Conservation (phyloP, 805 yeast genomes). For the Saturnispora galanensis region DNA sequence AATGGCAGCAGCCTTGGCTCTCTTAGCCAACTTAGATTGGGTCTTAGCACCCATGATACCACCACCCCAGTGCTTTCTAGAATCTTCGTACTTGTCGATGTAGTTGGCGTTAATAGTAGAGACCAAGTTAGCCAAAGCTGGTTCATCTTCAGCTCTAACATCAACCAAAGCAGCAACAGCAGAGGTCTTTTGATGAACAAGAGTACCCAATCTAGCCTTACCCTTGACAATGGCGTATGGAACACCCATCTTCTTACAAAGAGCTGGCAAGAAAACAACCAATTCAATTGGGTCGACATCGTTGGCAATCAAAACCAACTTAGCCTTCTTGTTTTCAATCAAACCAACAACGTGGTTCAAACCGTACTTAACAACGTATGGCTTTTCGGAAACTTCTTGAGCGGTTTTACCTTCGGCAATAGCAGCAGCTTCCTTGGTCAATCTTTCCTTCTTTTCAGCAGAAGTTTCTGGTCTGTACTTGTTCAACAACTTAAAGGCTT, state of each 20-base stretch:
- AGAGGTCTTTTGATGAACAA: constrained; percentile 96
- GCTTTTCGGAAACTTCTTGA: constrained; percentile 95
- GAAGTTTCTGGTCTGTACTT: constrained; percentile 98
- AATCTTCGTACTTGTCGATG: constrained; percentile 86
- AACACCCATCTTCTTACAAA: constrained; percentile 98
- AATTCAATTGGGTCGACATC: constrained; percentile 99
- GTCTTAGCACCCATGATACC: constrained; percentile 96
- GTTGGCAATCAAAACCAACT: constrained; percentile 93
- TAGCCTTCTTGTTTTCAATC: constrained; percentile 97
- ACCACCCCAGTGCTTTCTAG: constrained; percentile 99
- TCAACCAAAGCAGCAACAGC: constrained; percentile 97
- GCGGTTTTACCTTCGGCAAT: constrained; percentile 96
- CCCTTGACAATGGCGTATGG: constrained; percentile 98
- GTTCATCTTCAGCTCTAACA: constrained; percentile 88
- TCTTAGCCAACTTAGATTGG: too few species aligned
- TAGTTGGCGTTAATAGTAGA: constrained; percentile 92
- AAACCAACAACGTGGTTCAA: constrained; percentile 97
- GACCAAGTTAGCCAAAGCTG: constrained; percentile 85
- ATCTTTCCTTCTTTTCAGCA: constrained; percentile 98
- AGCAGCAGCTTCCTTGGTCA: constrained; percentile 98
- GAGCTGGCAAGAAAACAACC: constrained; percentile 95
- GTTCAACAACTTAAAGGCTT: constrained; percentile 94
- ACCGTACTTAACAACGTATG: constrained; percentile 96
- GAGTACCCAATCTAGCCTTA: constrained; percentile 96
- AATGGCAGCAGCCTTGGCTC: too few species aligned